Conservation (phyloP, 306 rosid species). For the Cyclanthera cordifolia region DNA sequence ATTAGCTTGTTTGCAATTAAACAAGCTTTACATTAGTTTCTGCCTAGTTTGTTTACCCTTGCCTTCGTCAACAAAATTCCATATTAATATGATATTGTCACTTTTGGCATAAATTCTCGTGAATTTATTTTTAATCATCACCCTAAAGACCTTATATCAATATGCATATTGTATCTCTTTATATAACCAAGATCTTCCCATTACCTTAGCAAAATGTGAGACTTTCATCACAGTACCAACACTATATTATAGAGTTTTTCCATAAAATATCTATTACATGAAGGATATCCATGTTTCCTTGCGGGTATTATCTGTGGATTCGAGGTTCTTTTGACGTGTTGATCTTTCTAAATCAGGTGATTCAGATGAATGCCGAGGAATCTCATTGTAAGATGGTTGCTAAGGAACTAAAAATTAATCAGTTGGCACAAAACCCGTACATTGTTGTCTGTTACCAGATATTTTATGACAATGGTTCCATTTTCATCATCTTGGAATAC, state of each 20-base stretch:
- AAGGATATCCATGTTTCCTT: neutral
- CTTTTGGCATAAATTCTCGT: no score
- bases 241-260: neutral
- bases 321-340: conserved; percentile 2
- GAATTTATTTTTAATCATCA: no score
- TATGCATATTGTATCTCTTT: no score
- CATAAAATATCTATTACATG: neutral
- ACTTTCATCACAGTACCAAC: no score
- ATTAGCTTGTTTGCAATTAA: neutral
- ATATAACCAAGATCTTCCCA: no score
- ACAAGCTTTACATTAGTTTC: neutral
- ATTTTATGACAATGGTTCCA: conserved; percentile 65
- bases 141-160: no score
- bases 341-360: conserved; percentile 39
- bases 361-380: conserved; percentile 87
- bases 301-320: neutral
- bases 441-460: conserved; percentile 81
- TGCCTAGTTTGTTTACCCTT: conserved; percentile 40
- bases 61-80: no score
- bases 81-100: no score
- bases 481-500: conserved; percentile 93
- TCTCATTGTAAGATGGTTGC: conserved; percentile 62
- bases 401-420: conserved; percentile 87
- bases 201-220: no score
- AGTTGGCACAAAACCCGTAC: conserved; percentile 72